phyloP scores from a whole-genome alignment of 306 rosid genomes.

The Cucumis sativus region Cucumber_9930_V3 NC_026659.2:21528501-21529000 shows the following conservation, averaged over 20 bases:
- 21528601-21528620: conserved; percentile 95
- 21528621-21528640: conserved; percentile 95
- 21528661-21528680: conserved; percentile 81
- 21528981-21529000: conserved; percentile 51
- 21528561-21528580: conserved; percentile 86
- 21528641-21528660: conserved; percentile 83
- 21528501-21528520: conserved; percentile 81
- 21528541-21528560: conserved; percentile 99
- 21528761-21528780: not conserved
- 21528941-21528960: conserved; percentile 67
- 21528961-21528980: conserved; percentile 56
- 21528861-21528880: conserved; percentile 92
- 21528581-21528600: conserved; percentile 71
- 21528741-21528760: conserved; percentile 87
- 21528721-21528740: conserved; percentile 86
- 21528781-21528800: conserved; percentile 2
- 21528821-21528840: conserved; percentile 65
- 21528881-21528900: conserved; percentile 98
- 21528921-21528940: conserved; percentile 83
- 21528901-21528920: conserved; percentile 64
- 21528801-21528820: conserved; percentile 5
- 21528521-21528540: conserved; percentile 96
- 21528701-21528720: conserved; percentile 61
- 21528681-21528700: conserved; percentile 69
- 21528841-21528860: conserved; percentile 77